Base-by-base conservation (phyloP, 129 eudicot species). In the Deinandra increscens region DNA sequence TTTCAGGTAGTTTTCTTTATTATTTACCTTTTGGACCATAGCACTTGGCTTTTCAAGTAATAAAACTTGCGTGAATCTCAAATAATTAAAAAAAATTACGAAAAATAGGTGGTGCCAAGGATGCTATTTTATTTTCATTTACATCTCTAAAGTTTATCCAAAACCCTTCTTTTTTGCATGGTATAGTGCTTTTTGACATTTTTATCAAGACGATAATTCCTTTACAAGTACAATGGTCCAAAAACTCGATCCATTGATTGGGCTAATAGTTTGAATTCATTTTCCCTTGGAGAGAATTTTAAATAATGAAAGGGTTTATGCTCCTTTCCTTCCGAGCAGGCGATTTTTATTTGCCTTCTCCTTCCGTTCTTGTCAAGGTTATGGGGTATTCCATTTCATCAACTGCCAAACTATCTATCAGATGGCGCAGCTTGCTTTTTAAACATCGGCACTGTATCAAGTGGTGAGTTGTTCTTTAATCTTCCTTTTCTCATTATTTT, bases 361-460 rank as follows among this genome's bases (percentile, higher is more conserved):
- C 84, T 89, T 10, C 99, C 99, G 17, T 89, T 93, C 66, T 69
- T 93, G 75, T 93, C 99, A 59, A 89, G 89, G 85, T 70, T 93
- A 66, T 93, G 95, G 97, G 99, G 99, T 17, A 79, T 93, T 53
- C 97, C 99, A 6, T 93, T 93, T 81, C 58, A 59, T 81, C 95
- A 85, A 78, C 83, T 93, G 68, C 95, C 97, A 49, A 84, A 64
- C 70, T 93, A 93, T 81, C 90, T 93, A 71, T 83, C 84, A 69
- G 97, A 89, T 79, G 97, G 99, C 43, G 95, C 99, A 14, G 99
- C 99, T 44, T 93, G 99, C 81, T 93, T 93, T 78, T 74, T 93
- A 59, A 93, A 93, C 78, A 65, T 80, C 3, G 95, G 94, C 67
- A 66, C 88, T 60, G 19, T 84, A 64, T 71, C 96, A 55, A 75